Percentiles rank a stretch among this genome's conserved stretches.
Conservation (phyloP, 345 rosid genomes). For the Syzygium jambos region DNA sequence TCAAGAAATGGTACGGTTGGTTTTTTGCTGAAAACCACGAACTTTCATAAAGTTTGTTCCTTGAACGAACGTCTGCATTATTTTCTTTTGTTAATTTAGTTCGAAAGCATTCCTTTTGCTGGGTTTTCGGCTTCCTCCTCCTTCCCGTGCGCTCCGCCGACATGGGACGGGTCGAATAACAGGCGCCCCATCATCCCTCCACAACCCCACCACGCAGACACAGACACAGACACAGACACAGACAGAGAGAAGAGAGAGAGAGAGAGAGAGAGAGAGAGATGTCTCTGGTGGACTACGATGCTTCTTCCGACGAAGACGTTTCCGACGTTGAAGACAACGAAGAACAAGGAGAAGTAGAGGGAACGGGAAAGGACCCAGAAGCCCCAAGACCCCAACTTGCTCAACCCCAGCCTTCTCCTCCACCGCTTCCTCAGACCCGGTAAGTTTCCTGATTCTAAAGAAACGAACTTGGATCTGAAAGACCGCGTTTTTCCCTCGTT, state of each 20-base stretch:
- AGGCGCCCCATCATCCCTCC: background rate
- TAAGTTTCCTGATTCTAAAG: background rate
- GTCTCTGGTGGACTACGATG: slow-evolving; percentile 68
- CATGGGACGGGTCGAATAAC: background rate
- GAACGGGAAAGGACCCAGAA: background rate
- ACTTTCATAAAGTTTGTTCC: background rate
- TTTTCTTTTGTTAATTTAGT: background rate
- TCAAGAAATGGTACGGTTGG: background rate
- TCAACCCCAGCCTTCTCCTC: slow-evolving; percentile 7
- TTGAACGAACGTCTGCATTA: background rate
- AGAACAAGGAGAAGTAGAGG: background rate
- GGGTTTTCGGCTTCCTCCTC: background rate
- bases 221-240: background rate
- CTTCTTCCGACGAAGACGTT: slow-evolving; percentile 49
- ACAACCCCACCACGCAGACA: background rate
- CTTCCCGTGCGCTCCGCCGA: background rate
- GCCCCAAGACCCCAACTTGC: background rate
- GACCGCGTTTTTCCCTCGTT: background rate
- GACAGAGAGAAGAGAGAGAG: background rate
- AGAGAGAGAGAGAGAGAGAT: slow-evolving; percentile 14
- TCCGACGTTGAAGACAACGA: slow-evolving; percentile 8
- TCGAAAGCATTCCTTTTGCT: background rate
- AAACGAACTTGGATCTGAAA: background rate
- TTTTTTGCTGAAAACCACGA: background rate
- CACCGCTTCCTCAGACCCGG: slow-evolving; percentile 15